These are phyloP conservation scores for Tulasnella calospora DNA, from an alignment of 768 basidiomycete genomes.

Conservation along the genomic window DNA sequence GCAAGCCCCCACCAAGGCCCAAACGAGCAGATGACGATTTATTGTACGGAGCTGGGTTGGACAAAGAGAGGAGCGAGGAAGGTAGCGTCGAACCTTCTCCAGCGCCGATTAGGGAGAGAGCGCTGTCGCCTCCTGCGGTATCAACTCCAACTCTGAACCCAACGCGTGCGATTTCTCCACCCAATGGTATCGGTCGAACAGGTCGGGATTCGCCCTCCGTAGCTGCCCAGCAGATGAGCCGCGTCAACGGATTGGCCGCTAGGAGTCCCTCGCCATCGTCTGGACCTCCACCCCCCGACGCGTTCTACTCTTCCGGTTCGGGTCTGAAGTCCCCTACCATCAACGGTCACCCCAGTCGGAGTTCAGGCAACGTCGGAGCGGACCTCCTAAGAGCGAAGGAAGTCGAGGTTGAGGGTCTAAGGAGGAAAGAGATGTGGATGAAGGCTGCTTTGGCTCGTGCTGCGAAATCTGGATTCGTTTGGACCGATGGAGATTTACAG, in stretches of 20 bases:
- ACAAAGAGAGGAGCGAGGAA: conserved; percentile 10
- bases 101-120: neutral
- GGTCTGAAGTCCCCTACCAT: conserved; percentile 34
- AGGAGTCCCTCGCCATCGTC: conserved; percentile 56
- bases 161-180: conserved; percentile 60
- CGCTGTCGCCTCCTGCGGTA: neutral
- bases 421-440: conserved; percentile 81
- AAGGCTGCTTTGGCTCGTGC: conserved; percentile 72
- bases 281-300: conserved; percentile 55
- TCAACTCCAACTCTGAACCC: conserved; percentile 32
- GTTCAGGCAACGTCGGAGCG: conserved; percentile 59
- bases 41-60: neutral
- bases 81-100: neutral
- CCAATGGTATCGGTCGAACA: conserved; percentile 32
- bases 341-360: conserved; percentile 33
- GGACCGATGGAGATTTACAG: conserved; percentile 48
- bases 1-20: conserved; percentile 15
- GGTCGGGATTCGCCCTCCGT: conserved; percentile 30
- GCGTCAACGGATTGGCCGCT: conserved; percentile 50
- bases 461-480: conserved; percentile 69
- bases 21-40: conserved; percentile 14
- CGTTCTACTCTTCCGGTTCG: conserved; percentile 45
- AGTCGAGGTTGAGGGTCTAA: conserved; percentile 67
- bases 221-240: conserved; percentile 46
- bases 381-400: conserved; percentile 65